phyloP scores from a whole-genome alignment of 305 asterid genomes.

The Solanum aculeatissimum region DNA sequence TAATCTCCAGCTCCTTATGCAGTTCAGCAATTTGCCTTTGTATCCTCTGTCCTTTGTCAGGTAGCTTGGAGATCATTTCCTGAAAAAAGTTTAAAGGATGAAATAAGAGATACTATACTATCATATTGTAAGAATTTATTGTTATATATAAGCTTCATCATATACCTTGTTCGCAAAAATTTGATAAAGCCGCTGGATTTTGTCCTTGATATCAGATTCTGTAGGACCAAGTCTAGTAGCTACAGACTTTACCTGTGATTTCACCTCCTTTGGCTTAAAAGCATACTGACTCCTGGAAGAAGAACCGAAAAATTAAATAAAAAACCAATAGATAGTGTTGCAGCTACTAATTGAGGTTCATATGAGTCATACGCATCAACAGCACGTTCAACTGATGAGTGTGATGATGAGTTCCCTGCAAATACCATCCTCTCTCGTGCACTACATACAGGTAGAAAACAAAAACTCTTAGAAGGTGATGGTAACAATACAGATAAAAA shows the following conservation, averaged over 20 bases:
- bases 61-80: slow-evolving; percentile 47
- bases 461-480: neutral
- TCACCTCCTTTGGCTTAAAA: slow-evolving; percentile 68
- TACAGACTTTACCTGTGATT: slow-evolving; percentile 19
- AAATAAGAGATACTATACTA: neutral
- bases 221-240: slow-evolving; percentile 34
- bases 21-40: slow-evolving; percentile 45
- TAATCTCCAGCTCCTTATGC: slow-evolving; percentile 32
- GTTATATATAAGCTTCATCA: neutral
- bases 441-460: slow-evolving; percentile 25
- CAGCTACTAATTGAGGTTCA: neutral
- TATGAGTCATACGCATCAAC: slow-evolving; percentile 46
- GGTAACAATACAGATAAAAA: neutral
- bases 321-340: neutral
- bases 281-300: slow-evolving; percentile 53
- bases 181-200: slow-evolving; percentile 42
- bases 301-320: neutral
- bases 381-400: slow-evolving; percentile 32
- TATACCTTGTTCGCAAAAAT: slow-evolving; percentile 46
- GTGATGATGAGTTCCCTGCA: slow-evolving; percentile 25
- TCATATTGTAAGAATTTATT: neutral
- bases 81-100: neutral
- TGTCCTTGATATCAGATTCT: slow-evolving; percentile 51
- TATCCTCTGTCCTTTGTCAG: slow-evolving; percentile 73
- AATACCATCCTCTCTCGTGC: slow-evolving; percentile 13